Conservation (phyloP, 257 asterid species). For the Rauvolfia tetraphylla region DNA sequence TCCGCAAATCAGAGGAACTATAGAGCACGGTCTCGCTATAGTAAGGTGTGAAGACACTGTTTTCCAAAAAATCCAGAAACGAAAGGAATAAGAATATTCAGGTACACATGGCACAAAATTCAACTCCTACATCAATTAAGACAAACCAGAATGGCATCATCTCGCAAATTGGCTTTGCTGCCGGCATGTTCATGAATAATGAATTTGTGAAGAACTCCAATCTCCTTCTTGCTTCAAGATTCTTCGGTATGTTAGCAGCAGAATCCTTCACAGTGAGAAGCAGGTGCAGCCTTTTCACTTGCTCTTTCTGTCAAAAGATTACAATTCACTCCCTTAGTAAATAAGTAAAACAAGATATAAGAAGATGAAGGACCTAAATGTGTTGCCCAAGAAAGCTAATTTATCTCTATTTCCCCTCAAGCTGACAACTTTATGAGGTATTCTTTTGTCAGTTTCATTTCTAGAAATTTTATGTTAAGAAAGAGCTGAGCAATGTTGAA, state of each 20-base stretch:
- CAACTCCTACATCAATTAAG: not conserved
- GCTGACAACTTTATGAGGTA: not conserved
- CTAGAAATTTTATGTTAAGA: not conserved
- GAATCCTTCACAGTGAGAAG: slow-evolving; percentile 95
- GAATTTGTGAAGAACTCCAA: slow-evolving; percentile 87
- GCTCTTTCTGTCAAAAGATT: slow-evolving; percentile 66
- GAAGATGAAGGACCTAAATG: not conserved
- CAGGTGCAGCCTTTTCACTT: slow-evolving; percentile 89
- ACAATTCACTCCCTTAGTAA: not conserved
- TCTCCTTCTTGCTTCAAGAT: slow-evolving; percentile 96
- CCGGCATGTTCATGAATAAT: slow-evolving; percentile 92
- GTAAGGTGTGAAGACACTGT: slow-evolving; percentile 98
- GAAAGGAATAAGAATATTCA: slow-evolving; percentile 24
- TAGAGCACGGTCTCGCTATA: slow-evolving; percentile 98
- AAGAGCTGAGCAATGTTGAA: no score
- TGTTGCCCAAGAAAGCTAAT: not conserved
- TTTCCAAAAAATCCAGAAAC: slow-evolving; percentile 25
- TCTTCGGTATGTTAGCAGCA: slow-evolving; percentile 93
- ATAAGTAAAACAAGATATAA: not conserved
- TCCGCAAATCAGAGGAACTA: slow-evolving; percentile 82
- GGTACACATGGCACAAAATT: slow-evolving; percentile 6
- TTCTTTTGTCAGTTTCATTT: not conserved
- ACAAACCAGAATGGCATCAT: slow-evolving; percentile 91
- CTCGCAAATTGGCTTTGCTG: slow-evolving; percentile 85
- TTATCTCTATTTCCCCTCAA: not conserved